These are phyloP conservation scores for Leishmania turanica DNA, from an alignment of 208 protist species.

Conservation along the genomic window DNA sequence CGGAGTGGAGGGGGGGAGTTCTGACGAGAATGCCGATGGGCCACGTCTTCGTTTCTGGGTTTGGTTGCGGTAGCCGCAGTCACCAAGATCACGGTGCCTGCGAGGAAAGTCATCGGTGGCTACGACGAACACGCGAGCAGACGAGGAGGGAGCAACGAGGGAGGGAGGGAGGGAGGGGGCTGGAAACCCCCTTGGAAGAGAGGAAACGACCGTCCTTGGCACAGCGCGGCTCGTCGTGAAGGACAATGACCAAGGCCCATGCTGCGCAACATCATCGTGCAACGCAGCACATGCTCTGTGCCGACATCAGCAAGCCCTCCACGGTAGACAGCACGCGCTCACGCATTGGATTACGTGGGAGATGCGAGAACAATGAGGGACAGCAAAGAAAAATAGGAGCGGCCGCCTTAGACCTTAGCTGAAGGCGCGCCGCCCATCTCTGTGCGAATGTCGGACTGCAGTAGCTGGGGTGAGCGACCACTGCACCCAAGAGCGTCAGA, in stretches of 20 bases:
- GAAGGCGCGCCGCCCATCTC: background rate
- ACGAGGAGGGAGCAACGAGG: background rate
- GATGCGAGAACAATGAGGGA: background rate
- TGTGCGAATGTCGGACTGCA: background rate
- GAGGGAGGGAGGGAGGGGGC: background rate
- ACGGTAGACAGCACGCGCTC: background rate
- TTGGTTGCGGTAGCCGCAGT: background rate
- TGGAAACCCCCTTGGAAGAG: background rate
- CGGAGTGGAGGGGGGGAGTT: background rate
- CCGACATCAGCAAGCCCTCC: background rate
- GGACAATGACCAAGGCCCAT: background rate
- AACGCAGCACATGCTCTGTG: background rate
- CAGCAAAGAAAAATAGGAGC: background rate
- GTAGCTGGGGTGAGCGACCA: constrained; percentile 11
- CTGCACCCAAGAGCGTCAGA: constrained; percentile 18
- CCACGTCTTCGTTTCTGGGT: background rate
- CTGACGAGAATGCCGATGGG: background rate
- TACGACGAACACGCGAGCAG: background rate
- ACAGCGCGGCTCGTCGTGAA: background rate
- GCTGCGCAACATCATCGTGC: constrained; percentile 7
- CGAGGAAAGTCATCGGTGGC: background rate
- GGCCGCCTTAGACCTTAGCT: background rate
- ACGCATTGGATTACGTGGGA: background rate
- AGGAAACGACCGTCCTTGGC: background rate
- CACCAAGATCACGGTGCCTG: background rate